Evolutionary conservation across 176 grass and related monocot species (phyloP).

Genomic region (Pontederia paniculata): DNA sequence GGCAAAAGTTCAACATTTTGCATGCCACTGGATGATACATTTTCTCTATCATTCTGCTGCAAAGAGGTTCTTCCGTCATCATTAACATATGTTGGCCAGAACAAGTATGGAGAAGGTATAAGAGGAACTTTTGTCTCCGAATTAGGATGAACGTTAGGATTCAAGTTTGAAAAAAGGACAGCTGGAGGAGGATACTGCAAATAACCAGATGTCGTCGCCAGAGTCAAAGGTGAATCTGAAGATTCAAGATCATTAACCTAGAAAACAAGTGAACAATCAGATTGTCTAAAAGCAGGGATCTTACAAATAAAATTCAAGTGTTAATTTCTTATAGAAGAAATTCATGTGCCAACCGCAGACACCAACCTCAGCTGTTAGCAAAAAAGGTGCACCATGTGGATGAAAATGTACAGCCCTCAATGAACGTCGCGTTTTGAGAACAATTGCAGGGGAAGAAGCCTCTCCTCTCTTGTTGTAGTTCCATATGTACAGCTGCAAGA

Average conservation of each 20-base stretch:
- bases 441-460: constrained; percentile 43
- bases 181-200: constrained; percentile 63
- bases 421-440: constrained; percentile 87
- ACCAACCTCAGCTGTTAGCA: constrained; percentile 87
- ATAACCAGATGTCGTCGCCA: constrained; percentile 85
- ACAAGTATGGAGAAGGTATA: constrained; percentile 24
- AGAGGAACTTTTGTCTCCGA: constrained; percentile 24
- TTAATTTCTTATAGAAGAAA: constrained; percentile 4
- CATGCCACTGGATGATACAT: constrained; percentile 15
- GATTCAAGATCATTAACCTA: constrained; percentile 98
- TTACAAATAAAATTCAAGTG: not conserved
- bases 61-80: constrained; percentile 14
- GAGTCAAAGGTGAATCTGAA: constrained; percentile 60
- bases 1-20: constrained; percentile 28
- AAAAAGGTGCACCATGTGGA: constrained; percentile 78
- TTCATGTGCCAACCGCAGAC: not conserved
- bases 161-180: constrained; percentile 57
- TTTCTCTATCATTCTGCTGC: constrained; percentile 29
- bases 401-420: constrained; percentile 99
- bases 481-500: constrained; percentile 86
- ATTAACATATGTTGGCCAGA: constrained; percentile 39
- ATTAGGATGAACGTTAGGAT: constrained; percentile 40
- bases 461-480: constrained; percentile 85
- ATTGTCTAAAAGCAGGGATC: not conserved
- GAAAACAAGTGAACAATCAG: not conserved